Evolutionary conservation across 768 basidiomycete genomes (phyloP).

Genomic region (Rhodotorula paludigena): DNA sequence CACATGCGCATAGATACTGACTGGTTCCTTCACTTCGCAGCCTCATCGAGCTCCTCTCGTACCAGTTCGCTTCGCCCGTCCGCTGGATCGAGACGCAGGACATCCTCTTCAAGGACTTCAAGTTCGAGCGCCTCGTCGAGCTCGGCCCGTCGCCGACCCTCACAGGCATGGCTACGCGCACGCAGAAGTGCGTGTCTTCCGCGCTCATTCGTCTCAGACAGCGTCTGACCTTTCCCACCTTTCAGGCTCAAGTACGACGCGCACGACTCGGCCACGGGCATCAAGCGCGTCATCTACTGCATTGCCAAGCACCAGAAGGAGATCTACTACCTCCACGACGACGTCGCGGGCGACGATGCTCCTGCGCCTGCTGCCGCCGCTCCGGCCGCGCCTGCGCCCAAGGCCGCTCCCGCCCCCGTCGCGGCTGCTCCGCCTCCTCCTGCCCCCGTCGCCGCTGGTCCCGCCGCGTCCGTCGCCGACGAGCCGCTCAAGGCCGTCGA

Average conservation of each 20-base stretch:
- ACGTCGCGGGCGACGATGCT: slow-evolving; percentile 48
- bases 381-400: slow-evolving; percentile 49
- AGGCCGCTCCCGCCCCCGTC: slow-evolving; percentile 47
- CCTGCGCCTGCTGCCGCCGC: slow-evolving; percentile 51
- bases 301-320: slow-evolving; percentile 94
- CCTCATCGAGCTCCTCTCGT: slow-evolving; percentile 91
- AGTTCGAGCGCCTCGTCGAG: slow-evolving; percentile 90
- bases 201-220: neutral
- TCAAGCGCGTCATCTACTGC: slow-evolving; percentile 74
- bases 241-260: slow-evolving; percentile 73
- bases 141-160: slow-evolving; percentile 93
- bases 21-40: neutral
- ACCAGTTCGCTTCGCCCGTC: slow-evolving; percentile 97
- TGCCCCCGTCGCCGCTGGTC: slow-evolving; percentile 55
- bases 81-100: slow-evolving; percentile 99
- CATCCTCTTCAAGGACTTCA: slow-evolving; percentile 74
- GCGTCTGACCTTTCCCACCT: slow-evolving; percentile 18
- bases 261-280: slow-evolving; percentile 76
- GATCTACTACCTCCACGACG: slow-evolving; percentile 86
- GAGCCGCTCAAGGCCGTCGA: slow-evolving; percentile 86
- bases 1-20: neutral
- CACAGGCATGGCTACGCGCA: slow-evolving; percentile 87
- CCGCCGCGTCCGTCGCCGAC: slow-evolving; percentile 75
- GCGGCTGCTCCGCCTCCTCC: slow-evolving; percentile 50
- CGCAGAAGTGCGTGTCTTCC: slow-evolving; percentile 59